Percentiles rank a stretch among this genome's conserved stretches.
Conservation (phyloP, 257 asterid genomes). For the Penstemon davidsonii region DNA sequence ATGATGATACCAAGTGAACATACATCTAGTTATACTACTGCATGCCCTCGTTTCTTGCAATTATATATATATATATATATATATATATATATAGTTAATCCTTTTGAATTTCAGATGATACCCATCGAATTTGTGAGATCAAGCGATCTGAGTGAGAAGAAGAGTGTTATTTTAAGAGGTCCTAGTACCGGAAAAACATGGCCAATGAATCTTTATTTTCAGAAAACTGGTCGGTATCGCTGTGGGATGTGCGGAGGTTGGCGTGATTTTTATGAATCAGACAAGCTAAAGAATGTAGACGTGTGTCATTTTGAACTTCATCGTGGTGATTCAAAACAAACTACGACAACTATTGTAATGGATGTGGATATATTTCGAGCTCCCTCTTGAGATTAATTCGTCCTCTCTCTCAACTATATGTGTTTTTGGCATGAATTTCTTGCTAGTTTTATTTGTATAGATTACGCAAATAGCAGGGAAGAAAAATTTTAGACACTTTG, state of each 20-base stretch:
- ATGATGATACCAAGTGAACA: too few species aligned
- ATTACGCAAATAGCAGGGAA: not conserved
- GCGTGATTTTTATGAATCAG: not conserved
- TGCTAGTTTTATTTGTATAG: too few species aligned
- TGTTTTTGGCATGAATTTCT: too few species aligned
- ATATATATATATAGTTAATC: too few species aligned
- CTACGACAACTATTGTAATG: not conserved
- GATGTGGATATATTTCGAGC: not conserved
- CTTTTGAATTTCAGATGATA: not conserved
- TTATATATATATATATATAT: too few species aligned
- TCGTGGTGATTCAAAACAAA: not conserved
- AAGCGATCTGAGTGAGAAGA: not conserved
- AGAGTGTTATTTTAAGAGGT: not conserved
- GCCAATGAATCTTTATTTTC: not conserved
- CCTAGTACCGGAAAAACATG: not conserved
- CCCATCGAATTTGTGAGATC: not conserved
- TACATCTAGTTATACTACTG: too few species aligned
- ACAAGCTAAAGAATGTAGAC: conserved; percentile 14
- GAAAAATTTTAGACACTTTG: too few species aligned
- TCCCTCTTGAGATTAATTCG: not conserved
- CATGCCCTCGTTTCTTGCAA: too few species aligned
- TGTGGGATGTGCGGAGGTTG: not conserved
- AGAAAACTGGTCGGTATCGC: not conserved
- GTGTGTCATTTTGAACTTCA: not conserved
- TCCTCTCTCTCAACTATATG: too few species aligned